Conservation (phyloP, 805 yeast species). For the Sungouiozyma ichnusensis region DNA sequence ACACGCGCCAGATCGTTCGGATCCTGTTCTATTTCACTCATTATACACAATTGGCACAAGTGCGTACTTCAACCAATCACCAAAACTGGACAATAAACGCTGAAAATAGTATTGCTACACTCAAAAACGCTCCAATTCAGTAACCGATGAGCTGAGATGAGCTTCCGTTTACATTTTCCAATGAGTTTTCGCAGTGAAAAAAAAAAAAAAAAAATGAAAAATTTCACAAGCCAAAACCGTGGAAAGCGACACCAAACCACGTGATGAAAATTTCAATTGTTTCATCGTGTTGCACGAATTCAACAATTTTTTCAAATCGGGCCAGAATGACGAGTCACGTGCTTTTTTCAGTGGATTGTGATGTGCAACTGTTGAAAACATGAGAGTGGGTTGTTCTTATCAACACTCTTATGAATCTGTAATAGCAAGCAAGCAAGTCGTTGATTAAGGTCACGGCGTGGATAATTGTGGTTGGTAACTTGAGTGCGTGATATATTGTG, state of each 20-base stretch:
- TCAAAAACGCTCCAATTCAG: too few species aligned
- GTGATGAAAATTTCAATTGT: too few species aligned
- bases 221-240: too few species aligned
- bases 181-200: too few species aligned
- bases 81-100: too few species aligned
- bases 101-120: too few species aligned
- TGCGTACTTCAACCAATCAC: neutral
- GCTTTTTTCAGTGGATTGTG: neutral
- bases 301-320: neutral
- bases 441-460: neutral
- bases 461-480: neutral
- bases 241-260: too few species aligned
- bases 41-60: neutral
- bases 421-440: too few species aligned
- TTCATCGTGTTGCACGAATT: too few species aligned
- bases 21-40: neutral
- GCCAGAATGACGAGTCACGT: neutral
- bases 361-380: neutral
- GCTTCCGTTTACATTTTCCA: neutral
- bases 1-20: constrained; percentile 36
- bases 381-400: too few species aligned
- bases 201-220: too few species aligned
- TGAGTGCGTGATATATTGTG: neutral
- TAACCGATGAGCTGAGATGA: neutral
- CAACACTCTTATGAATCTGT: too few species aligned